Conservation (phyloP, 2,329 filamentous ascomycete species). For the Aspergillus quadricinctus region DNA sequence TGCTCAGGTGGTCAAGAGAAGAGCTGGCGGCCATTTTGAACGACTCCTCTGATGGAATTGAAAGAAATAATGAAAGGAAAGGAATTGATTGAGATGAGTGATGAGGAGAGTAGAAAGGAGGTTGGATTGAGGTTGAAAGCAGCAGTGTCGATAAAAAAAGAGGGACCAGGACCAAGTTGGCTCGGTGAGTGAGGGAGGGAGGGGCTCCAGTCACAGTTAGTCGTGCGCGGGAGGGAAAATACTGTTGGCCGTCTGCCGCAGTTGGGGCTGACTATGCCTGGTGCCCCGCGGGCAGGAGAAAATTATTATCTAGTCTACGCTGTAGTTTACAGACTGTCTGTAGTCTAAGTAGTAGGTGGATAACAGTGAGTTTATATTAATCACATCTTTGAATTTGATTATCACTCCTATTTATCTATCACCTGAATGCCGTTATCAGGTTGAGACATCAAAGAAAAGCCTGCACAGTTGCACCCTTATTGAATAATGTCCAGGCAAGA, state of each 20-base stretch:
- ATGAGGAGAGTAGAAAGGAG: conserved; percentile 3
- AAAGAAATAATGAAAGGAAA: conserved; percentile 3
- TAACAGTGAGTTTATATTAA: not conserved
- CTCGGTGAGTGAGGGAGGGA: conserved; percentile 10
- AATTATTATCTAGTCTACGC: not conserved
- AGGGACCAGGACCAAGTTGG: conserved; percentile 5
- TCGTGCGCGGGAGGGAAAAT: conserved; percentile 33
- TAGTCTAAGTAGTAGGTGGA: not conserved
- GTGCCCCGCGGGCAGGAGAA: not conserved
- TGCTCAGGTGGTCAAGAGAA: conserved; percentile 80
- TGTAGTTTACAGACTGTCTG: not conserved
- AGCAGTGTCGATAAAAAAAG: conserved; percentile 9
- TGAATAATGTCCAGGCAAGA: not conserved
- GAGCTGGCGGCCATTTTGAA: conserved; percentile 64
- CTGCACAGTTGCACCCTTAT: too few relatives aligned
- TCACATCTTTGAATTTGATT: not conserved
- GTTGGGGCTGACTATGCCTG: not conserved
- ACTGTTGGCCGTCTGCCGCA: conserved; percentile 25
- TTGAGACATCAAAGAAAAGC: too few relatives aligned
- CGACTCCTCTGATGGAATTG: conserved; percentile 8
- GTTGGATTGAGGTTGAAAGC: conserved; percentile 26
- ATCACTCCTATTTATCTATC: not conserved
- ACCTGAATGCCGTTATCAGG: not conserved
- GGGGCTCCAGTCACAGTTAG: conserved; percentile 5
- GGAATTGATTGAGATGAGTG: conserved; percentile 5